Evolutionary conservation across 768 basidiomycete species (phyloP), one percentile per base, ranked within the genome.

Genomic region (Naganishia onofrii): DNA sequence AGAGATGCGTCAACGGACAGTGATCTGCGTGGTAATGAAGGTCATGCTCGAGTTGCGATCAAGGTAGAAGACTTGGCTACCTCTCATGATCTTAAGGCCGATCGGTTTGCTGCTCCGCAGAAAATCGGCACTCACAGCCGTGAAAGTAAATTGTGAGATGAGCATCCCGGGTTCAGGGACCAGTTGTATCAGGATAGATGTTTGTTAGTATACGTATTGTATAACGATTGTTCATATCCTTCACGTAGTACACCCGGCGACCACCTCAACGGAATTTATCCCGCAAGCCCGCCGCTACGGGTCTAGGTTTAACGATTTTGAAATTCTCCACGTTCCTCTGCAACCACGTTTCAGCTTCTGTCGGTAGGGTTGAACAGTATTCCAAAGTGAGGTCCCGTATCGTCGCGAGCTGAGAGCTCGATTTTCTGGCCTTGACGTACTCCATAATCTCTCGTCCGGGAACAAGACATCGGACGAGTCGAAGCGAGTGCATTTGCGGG

Each of bases 51-150:
- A 70, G 53, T 74, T 9, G 44, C 77, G 36, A 74, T 70, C 58
- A 67, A 72, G 17, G 19, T 60, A 19, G 76, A 78, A 1, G 76
- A 80, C 55, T 68, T 80, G 73, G 74, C 74, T 36, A 73, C 60
- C 21, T 56, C 70, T 26, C 67, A 75, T 31, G 76, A 78, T 72
- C 71, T 80, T 3, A 70, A 55, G 63, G 69, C 69, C 1, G 52
- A 70, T n/a, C 26, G 60, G 23, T 63, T 63, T 34, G 60, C 60
- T 17, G 60, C 36, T 42, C 60, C 60, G 26, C 60, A 63, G 26
- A 63, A 42, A 42, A 63, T 63, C 21, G 60, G 60, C 38, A 34
- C 38, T 10, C 60, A 63, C 28, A 63, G 38, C 21, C 60, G 60
- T 26, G 60, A 63, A 44, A 63, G 60, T 29, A 4, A 19, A 34